These are phyloP conservation scores for Royoungia palumana DNA, from an alignment of 768 basidiomycete genomes.

Conservation along the genomic window DNA sequence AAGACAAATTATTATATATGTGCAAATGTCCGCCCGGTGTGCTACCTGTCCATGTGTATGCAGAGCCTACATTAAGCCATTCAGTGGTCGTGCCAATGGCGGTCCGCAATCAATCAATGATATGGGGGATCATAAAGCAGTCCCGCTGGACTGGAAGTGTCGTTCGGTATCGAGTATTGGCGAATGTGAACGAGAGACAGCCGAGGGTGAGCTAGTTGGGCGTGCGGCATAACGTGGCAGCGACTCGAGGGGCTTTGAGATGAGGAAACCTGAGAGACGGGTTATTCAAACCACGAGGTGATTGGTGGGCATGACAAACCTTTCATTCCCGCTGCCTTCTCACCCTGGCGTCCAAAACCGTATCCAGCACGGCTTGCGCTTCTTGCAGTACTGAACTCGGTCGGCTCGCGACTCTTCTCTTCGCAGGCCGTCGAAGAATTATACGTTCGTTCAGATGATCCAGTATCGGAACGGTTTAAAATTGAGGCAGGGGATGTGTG, in stretches of 20 bases:
- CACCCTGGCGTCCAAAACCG: slow-evolving; percentile 79
- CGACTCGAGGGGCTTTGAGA: slow-evolving; percentile 59
- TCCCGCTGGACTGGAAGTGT: slow-evolving; percentile 28
- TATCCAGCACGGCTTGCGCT: slow-evolving; percentile 46
- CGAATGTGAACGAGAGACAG: slow-evolving; percentile 22
- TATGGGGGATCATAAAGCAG: slow-evolving; percentile 24
- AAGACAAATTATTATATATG: slow-evolving; percentile 6
- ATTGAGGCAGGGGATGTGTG: slow-evolving; percentile 31
- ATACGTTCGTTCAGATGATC: slow-evolving; percentile 21
- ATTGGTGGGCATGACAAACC: slow-evolving; percentile 34
- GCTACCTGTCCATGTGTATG: slow-evolving; percentile 12
- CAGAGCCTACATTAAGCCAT: slow-evolving; percentile 10
- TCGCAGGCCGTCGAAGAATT: slow-evolving; percentile 30
- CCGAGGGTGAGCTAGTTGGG: slow-evolving; percentile 26
- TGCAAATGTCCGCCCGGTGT: slow-evolving; percentile 15
- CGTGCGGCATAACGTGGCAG: slow-evolving; percentile 55
- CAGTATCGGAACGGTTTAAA: slow-evolving; percentile 25
- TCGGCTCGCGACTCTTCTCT: slow-evolving; percentile 22
- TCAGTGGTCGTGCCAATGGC: slow-evolving; percentile 16
- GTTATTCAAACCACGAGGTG: slow-evolving; percentile 2
- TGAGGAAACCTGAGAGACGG: slow-evolving; percentile 43
- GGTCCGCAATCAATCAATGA: slow-evolving; percentile 20
- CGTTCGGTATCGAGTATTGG: slow-evolving; percentile 14
- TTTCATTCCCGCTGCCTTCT: slow-evolving; percentile 64
- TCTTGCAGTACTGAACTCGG: slow-evolving; percentile 22